A percentile compares a stretch with the other conserved stretches of the same genome.
Conservation (phyloP, 2,329 filamentous ascomycete species). For the Alternaria novae-zelandiae region DNA sequence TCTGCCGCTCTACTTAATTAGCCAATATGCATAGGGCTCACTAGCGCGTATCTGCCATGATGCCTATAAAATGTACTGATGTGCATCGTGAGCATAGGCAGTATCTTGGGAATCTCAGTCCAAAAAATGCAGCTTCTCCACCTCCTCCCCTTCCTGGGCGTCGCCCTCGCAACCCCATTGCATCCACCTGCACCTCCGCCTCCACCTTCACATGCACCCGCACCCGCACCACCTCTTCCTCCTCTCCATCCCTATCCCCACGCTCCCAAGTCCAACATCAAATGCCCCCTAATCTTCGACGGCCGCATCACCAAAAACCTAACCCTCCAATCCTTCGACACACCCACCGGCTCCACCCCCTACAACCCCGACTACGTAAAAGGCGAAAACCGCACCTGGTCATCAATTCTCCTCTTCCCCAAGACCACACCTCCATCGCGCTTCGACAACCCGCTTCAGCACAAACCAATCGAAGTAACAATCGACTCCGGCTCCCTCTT, state of each 20-base stretch:
- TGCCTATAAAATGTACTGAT: background rate
- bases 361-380: conserved; percentile 32
- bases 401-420: conserved; percentile 27
- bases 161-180: background rate
- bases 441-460: conserved; percentile 18
- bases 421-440: conserved; percentile 15
- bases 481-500: conserved; percentile 34
- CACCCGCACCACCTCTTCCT: background rate
- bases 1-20: background rate
- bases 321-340: conserved; percentile 28
- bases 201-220: background rate
- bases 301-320: conserved; percentile 30
- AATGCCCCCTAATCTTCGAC: conserved; percentile 41
- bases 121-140: background rate
- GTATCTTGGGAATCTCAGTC: rapidly evolving
- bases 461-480: conserved; percentile 33
- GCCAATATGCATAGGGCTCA: background rate
- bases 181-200: background rate
- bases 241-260: background rate
- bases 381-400: conserved; percentile 36
- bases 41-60: background rate
- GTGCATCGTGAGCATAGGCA: background rate
- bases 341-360: conserved; percentile 11
- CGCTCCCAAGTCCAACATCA: background rate
- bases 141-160: background rate